Evolutionary conservation across 768 basidiomycete genomes (phyloP), one percentile per base, ranked within the genome.

Genomic region (Pisolithus orientalis): DNA sequence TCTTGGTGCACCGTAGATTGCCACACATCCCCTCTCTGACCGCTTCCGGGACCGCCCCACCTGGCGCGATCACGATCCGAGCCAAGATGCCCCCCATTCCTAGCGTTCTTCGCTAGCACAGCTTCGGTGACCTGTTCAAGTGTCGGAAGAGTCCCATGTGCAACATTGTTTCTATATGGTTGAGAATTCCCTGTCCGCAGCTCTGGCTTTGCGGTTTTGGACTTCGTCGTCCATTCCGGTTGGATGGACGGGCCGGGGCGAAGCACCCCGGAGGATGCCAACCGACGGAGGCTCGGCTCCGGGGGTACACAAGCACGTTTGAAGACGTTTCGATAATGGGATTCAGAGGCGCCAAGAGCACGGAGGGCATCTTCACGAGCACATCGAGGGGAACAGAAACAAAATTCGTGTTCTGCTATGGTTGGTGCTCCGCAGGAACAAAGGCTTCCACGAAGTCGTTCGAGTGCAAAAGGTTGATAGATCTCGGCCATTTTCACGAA

Each of bases 371-470:
- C 67, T 14, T 16, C 37, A 21, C 60, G 65, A 8, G 66, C 68
- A 10, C 68, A 69, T 0, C 50, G 2, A 2, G 52, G 53, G 17
- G 67, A 67, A 38, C 66, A 67, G 44, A 56, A 69, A 53, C 54
- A 67, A 42, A 60, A 64, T 0, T 69, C 65, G 37, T 67, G 66
- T 10, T 49, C 57, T 47, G 58, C 50, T 0, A 55, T 39, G 0
- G 66, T 67, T 37, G 39, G 44, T 11, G 38, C 52, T 14, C 67
- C 68, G 14, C 66, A 69, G 43, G 61, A 60, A 42, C 66, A 67
- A 14, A 54, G 32, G n/a, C 44, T 49, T 9, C 49, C 50, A 8
- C 49, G 49, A 6, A 51, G 43, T 13, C 48, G 38, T 17, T 61
- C 47, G 0, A 57, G 56, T 25, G 55, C 42, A 14, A 51, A 60